A percentile compares a stretch with the other conserved stretches of the same genome.
Evolutionary conservation across 1,284 basidiomycete genomes (phyloP).

Genomic region (Cerioporus squamosus): DNA sequence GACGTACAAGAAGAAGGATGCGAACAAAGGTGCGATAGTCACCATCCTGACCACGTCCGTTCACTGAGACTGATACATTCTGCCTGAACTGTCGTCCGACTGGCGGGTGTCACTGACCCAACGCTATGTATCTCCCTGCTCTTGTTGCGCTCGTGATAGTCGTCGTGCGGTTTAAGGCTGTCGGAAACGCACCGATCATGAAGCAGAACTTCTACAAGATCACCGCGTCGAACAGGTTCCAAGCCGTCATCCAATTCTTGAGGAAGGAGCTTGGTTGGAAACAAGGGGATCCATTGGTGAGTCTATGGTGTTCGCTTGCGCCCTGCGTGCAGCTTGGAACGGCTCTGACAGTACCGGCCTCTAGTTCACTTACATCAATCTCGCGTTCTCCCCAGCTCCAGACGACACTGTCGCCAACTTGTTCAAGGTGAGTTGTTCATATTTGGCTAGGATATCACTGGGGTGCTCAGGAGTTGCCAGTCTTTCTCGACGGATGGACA

Average conservation of each 20-base stretch:
- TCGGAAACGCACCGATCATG: conserved; percentile 99
- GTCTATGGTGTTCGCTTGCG: conserved; percentile 32
- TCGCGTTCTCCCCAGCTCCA: conserved; percentile 94
- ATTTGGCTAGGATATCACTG: neutral
- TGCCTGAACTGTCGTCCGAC: neutral
- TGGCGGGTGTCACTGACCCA: too few species aligned
- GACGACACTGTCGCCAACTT: conserved; percentile 93
- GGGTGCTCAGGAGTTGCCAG: conserved; percentile 41
- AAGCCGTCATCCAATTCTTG: conserved; percentile 94
- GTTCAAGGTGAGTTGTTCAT: conserved; percentile 66
- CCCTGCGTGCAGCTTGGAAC: too few species aligned
- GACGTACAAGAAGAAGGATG: conserved; percentile 84
- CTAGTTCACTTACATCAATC: conserved; percentile 97
- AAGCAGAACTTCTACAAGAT: conserved; percentile 99
- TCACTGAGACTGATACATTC: neutral
- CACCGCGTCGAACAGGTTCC: conserved; percentile 92
- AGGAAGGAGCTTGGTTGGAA: conserved; percentile 92
- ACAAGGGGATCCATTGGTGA: conserved; percentile 83
- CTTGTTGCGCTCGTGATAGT: conserved; percentile 51
- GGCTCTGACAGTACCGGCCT: neutral
- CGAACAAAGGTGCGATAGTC: conserved; percentile 70
- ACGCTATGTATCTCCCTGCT: neutral
- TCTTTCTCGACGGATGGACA: conserved; percentile 93
- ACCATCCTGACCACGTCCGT: neutral
- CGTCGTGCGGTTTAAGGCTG: conserved; percentile 96